A percentile compares a stretch with the other conserved stretches of the same genome.
Conservation (phyloP, 2,329 filamentous ascomycete genomes). For the Cladophialophora exuberans region DNA sequence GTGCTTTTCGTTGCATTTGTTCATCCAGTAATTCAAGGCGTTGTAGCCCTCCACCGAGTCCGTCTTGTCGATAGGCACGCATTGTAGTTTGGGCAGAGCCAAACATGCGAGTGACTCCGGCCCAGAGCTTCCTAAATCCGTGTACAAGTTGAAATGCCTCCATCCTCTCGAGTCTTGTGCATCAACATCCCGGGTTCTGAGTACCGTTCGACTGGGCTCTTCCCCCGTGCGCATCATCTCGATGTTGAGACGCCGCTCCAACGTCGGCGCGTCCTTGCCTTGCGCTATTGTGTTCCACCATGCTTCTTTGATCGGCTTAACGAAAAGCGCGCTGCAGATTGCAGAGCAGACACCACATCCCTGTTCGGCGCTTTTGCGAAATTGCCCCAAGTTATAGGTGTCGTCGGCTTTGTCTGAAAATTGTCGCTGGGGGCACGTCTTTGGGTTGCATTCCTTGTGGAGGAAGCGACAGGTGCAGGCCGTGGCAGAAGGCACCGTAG, state of each 20-base stretch:
- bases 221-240: constrained; percentile 7
- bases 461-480: constrained; percentile 6
- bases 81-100: neutral
- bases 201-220: neutral
- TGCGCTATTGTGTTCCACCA: neutral
- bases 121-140: neutral
- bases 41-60: constrained; percentile 1
- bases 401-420: neutral
- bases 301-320: neutral
- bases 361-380: neutral
- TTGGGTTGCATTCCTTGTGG: neutral
- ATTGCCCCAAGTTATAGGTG: neutral
- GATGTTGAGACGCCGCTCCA: neutral
- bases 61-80: constrained; percentile 2
- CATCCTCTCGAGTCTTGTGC: neutral
- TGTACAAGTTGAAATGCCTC: constrained; percentile 6
- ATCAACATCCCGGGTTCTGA: neutral
- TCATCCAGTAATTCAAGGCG: neutral
- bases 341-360: neutral
- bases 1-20: neutral
- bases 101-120: neutral
- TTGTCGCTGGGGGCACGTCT: neutral
- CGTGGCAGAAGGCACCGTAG: too few relatives aligned
- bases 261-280: neutral
- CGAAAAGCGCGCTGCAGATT: neutral